Evolutionary conservation across 2,329 filamentous ascomycete species (phyloP).

Genomic region (Cyphellophora europaea): DNA sequence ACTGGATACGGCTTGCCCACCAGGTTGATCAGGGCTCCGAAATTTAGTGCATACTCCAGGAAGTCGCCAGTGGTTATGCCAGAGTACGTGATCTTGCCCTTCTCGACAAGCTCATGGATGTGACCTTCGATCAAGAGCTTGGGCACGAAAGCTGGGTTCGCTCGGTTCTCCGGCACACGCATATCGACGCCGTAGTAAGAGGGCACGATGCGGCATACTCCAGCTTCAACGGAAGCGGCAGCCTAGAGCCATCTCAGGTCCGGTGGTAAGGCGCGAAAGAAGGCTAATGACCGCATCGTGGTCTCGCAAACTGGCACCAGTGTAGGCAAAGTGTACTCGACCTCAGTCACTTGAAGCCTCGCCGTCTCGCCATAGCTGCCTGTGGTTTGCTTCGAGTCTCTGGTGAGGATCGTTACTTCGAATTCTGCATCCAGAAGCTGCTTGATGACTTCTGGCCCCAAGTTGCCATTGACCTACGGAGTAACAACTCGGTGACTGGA

Average conservation of each 20-base stretch:
- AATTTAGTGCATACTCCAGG: constrained; percentile 21
- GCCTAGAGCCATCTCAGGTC: background rate
- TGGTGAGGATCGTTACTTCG: background rate
- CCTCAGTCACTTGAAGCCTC: no score
- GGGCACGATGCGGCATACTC: constrained; percentile 20
- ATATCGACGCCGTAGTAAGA: constrained; percentile 21
- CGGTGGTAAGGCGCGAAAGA: background rate
- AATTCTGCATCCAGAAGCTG: background rate
- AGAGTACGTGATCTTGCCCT: constrained; percentile 20
- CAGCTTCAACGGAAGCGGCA: constrained; percentile 17
- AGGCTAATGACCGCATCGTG: background rate
- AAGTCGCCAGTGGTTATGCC: constrained; percentile 22
- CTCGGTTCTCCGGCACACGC: constrained; percentile 7
- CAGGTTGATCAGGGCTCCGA: constrained; percentile 22
- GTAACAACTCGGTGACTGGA: no score
- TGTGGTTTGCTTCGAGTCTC: background rate
- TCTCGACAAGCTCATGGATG: constrained; percentile 6
- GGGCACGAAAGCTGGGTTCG: constrained; percentile 6
- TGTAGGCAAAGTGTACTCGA: no score
- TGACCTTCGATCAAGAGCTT: background rate
- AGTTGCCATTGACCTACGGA: no score
- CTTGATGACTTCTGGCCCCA: background rate
- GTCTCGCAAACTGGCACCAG: background rate
- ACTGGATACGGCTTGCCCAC: constrained; percentile 22
- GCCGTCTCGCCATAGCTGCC: no score